Conservation (phyloP, 495 filamentous ascomycete genomes). For the Neurospora africana region DNA sequence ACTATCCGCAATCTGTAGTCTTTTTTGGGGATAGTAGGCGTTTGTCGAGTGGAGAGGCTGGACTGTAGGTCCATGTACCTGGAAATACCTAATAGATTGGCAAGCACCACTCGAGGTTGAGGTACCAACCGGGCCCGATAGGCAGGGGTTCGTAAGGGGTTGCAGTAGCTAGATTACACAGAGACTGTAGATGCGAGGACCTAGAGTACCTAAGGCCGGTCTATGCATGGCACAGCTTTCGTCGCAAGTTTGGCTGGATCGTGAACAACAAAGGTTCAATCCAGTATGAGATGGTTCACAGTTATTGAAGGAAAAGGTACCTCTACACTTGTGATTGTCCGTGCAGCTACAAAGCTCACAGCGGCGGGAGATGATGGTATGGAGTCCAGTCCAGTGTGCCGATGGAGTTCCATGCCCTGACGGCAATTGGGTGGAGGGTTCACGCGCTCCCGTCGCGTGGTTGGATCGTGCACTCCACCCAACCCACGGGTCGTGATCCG, state of each 20-base stretch:
- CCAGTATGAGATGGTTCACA: neutral
- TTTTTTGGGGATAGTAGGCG: neutral
- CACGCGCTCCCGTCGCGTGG: neutral
- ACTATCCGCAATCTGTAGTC: neutral
- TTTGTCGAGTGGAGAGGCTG: neutral
- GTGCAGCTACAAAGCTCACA: neutral
- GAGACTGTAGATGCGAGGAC: neutral
- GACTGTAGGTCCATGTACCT: neutral
- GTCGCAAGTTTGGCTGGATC: neutral
- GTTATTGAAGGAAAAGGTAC: neutral
- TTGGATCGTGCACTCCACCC: neutral
- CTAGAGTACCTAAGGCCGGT: too few relatives aligned
- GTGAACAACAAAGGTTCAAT: neutral
- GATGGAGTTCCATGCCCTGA: neutral
- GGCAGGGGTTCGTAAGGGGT: neutral
- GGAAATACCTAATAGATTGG: neutral
- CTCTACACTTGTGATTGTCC: neutral
- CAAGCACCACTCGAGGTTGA: neutral
- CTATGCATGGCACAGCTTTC: too few relatives aligned
- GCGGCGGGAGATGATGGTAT: neutral
- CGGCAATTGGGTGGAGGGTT: neutral
- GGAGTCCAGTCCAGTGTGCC: neutral
- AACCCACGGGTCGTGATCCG: neutral
- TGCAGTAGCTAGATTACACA: neutral
- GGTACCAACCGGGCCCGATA: neutral